Evolutionary conservation across 2,329 filamentous ascomycete species (phyloP), one percentile per base, ranked within the genome.

Genomic region (Colletotrichum cereale): DNA sequence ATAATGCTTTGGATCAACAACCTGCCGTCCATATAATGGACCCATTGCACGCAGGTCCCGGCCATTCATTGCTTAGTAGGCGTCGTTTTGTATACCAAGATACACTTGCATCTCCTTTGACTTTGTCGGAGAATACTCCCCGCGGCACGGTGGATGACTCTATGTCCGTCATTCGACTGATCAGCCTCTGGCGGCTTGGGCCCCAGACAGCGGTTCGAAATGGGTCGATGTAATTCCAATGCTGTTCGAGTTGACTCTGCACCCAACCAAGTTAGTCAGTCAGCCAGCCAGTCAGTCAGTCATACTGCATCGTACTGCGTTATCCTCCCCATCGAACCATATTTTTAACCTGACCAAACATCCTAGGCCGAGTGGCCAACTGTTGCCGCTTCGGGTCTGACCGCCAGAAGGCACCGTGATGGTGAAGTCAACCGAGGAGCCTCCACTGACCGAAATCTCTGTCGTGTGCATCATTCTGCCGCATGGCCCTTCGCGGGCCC

Each of bases 321-420:
- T 67, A 60, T 68, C 68, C 47, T 26, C 67, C 40, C 63, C 57
- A 58, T 48, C 52, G 62, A 62, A 63, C 71, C 68, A 68, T 72
- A 55, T 40, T 72, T 73, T 57, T 60, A 62, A 68, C 71, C 61
- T 62, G 60, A 73, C 38, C 36, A 24, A 26, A 53, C 8, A 53
- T 29, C 36, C 63, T 67, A 55, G 34, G 24, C n/a, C 36, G 31
- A 57, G 47, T 29, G 53, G 62, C 47, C 57, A 47, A 34, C 24
- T 62, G 40, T 56, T 61, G 47, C 42, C 60, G 18, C 36, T 26
- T 70, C 57, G 55, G 67, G 71, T 68, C 68, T 73, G 68, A 73
- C 71, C 71, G 71, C 68, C 60, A 61, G 50, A 60, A 71, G n/a
- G 38, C 66, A 42, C 36, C 52, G 16, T 12, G 36, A 44, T 52